Evolutionary conservation across 1,139 yeast genomes (phyloP), one percentile per base, ranked within the genome.

Genomic region (Wickerhamomyces sp.): DNA sequence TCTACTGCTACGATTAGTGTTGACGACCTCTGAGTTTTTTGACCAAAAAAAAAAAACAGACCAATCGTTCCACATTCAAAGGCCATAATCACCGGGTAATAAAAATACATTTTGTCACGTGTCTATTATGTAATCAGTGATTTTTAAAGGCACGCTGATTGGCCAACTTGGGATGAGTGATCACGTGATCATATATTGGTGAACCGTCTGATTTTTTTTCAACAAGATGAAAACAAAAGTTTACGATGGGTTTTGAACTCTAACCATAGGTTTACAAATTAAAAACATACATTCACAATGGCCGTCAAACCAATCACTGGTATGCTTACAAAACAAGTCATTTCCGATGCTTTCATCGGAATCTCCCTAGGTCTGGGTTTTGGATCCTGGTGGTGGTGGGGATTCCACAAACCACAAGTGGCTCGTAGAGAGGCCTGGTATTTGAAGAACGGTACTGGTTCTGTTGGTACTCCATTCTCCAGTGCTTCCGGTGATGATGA

Each of bases 271-370:
- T 16, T 10, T 15, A 13, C 23, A 22, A 3, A 20, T n/a, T n/a
- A n/a, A n/a, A n/a, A 20, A 26, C n/a, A 16, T 16, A 19, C 35
- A 32, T 18, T 30, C 31, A 38, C 28, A 35, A 82, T 84, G 86
- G 85, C 94, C 58, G 75, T 88, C 58, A 87, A 95, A 59, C 95
- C 96, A 55, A 87, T 89, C 57, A 75, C 81, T 40, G 96, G 96
- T 51, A 69, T 84, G 49, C 74, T 89, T 48, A 85, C 76, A 69
- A 86, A 79, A 72, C 82, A 79, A 66, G 78, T 86, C 64, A 72
- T 83, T 59, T 74, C 84, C 51, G 96, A 91, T 59, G 76, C 89
- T 62, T 49, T 78, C 54, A 65, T 80, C 51, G 95, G 94, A 46
- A 55, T 64, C 46, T 51, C 66, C 43, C 49, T 71, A 32, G 85